Conservation (phyloP, 768 basidiomycete species). For the Naematelia encephala region DNA sequence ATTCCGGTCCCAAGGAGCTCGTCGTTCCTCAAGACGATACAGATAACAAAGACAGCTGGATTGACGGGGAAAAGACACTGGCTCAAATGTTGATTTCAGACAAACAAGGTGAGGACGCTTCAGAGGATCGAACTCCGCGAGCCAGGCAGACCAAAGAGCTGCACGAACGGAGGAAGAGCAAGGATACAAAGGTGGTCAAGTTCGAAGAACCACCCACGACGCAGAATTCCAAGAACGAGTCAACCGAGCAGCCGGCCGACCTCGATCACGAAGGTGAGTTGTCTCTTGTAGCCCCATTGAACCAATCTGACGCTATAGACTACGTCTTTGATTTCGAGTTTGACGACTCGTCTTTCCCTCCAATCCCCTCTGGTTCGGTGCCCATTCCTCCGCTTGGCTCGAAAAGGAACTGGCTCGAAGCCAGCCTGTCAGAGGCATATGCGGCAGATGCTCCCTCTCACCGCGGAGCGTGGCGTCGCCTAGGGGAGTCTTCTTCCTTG, state of each 20-base stretch:
- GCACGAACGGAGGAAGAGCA: constrained; percentile 15
- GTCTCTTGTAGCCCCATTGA: background rate
- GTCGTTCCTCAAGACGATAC: constrained; percentile 8
- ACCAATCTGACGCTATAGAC: constrained; percentile 19
- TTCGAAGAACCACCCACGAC: constrained; percentile 40
- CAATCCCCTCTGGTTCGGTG: background rate
- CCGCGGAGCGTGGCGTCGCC: constrained; percentile 40
- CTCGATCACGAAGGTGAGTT: constrained; percentile 34
- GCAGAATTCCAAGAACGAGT: constrained; percentile 4
- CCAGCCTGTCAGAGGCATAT: constrained; percentile 42
- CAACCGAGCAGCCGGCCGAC: constrained; percentile 7
- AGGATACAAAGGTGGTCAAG: constrained; percentile 39
- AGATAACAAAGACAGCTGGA: constrained; percentile 42
- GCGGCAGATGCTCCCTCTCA: constrained; percentile 48
- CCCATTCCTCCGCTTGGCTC: background rate
- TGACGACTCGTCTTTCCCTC: constrained; percentile 26
- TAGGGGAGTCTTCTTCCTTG: constrained; percentile 24
- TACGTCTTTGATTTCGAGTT: constrained; percentile 51
- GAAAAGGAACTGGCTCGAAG: constrained; percentile 34
- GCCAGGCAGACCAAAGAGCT: constrained; percentile 16
- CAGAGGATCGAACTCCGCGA: constrained; percentile 24
- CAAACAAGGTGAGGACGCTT: constrained; percentile 20
- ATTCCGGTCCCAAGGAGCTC: constrained; percentile 8
- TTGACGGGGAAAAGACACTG: constrained; percentile 25
- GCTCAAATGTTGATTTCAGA: constrained; percentile 1